Evolutionary conservation across 1,284 basidiomycete genomes (phyloP).

Genomic region (Ustilago hordei): DNA sequence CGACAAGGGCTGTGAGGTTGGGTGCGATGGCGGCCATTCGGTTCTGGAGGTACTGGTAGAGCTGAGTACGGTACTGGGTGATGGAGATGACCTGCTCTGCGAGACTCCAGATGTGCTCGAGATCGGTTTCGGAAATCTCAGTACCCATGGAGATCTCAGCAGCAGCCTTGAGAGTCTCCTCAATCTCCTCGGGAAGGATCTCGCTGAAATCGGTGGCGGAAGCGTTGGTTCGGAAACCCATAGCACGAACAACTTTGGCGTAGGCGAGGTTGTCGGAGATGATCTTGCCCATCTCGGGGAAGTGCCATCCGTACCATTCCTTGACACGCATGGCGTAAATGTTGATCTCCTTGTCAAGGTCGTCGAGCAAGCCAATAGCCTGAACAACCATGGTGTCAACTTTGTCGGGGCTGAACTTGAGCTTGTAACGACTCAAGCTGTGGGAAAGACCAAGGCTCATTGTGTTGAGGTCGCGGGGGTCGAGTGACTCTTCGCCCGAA

Average conservation of each 20-base stretch:
- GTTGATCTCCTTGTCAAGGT: slow-evolving; percentile 99
- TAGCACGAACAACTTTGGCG: slow-evolving; percentile 75
- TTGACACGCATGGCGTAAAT: slow-evolving; percentile 99
- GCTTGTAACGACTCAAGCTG: slow-evolving; percentile 96
- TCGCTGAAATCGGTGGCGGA: slow-evolving; percentile 84
- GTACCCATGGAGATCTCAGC: slow-evolving; percentile 97
- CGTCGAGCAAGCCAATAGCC: slow-evolving; percentile 96
- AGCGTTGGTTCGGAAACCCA: slow-evolving; percentile 82
- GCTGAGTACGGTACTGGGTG: slow-evolving; percentile 89
- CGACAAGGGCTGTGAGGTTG: slow-evolving; percentile 93
- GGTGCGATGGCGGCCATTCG: slow-evolving; percentile 98
- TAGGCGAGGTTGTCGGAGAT: slow-evolving; percentile 96
- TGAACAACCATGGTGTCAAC: slow-evolving; percentile 99
- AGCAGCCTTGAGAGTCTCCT: slow-evolving; percentile 89
- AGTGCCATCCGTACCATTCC: slow-evolving; percentile 99
- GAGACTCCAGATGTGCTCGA: slow-evolving; percentile 91
- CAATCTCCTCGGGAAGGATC: slow-evolving; percentile 87
- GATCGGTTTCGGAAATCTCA: slow-evolving; percentile 95
- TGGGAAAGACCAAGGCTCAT: slow-evolving; percentile 98
- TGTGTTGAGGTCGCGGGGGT: slow-evolving; percentile 89
- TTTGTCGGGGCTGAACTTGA: slow-evolving; percentile 99
- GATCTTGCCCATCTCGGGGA: slow-evolving; percentile 99
- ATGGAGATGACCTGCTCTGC: slow-evolving; percentile 98
- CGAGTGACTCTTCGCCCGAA: slow-evolving; percentile 66
- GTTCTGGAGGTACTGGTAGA: slow-evolving; percentile 93